Evolutionary conservation across 345 rosid species (phyloP).

Genomic region (Populus alba): DNA sequence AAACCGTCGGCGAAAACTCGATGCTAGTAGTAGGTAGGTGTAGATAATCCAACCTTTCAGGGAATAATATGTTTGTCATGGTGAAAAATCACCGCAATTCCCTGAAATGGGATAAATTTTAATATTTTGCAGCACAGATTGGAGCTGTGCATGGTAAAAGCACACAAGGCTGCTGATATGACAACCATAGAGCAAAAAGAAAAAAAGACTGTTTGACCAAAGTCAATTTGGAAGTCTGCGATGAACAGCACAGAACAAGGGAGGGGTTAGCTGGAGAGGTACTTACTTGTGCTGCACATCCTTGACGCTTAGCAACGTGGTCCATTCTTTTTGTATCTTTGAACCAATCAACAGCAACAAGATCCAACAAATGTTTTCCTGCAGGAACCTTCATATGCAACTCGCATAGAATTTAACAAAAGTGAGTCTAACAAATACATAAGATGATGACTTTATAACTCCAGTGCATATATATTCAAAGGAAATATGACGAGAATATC

Average conservation of each 20-base stretch:
- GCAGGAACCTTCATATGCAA: constrained; percentile 70
- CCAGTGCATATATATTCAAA: background rate
- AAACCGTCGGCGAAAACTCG: background rate
- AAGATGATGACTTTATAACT: background rate
- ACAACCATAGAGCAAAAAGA: background rate
- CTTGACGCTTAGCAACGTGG: constrained; percentile 87
- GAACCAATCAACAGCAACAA: constrained; percentile 99
- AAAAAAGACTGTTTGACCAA: background rate
- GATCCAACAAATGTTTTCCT: constrained; percentile 96
- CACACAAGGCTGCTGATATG: background rate
- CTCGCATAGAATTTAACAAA: constrained; percentile 6
- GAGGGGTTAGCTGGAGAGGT: background rate
- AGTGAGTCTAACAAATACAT: constrained; percentile 6
- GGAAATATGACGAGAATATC: constrained; percentile 15
- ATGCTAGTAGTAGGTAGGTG: background rate
- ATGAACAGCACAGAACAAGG: background rate
- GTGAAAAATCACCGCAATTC: background rate
- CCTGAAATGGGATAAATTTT: background rate
- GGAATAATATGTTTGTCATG: background rate
- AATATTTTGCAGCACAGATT: background rate
- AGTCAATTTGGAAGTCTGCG: background rate
- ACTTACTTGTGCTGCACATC: constrained; percentile 93
- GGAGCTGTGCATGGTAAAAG: background rate
- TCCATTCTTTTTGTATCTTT: constrained; percentile 95
- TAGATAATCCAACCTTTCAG: background rate